Evolutionary conservation across 2,329 filamentous ascomycete species (phyloP), one percentile per base, ranked within the genome.

Genomic region (Plenodomus biglobosus): DNA sequence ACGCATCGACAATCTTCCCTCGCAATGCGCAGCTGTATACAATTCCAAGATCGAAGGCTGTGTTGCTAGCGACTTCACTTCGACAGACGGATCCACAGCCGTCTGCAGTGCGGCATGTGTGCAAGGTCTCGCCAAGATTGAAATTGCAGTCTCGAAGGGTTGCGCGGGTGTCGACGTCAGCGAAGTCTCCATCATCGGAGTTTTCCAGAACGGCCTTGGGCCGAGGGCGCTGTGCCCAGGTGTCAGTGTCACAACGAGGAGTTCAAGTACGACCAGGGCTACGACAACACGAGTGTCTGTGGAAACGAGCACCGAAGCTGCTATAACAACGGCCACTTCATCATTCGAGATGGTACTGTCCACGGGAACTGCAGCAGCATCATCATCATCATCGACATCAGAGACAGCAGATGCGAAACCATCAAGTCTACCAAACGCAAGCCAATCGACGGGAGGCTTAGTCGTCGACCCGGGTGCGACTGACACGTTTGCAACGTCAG

Each of bases 181-280:
- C 35, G 71, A 71, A 21, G 64, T 64, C 20, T 73, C 70, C 41
- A 73, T 77, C 50, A 68, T 78, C 18, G 70, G 70, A 6, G 68
- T 74, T 13, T 76, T 77, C 54, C 62, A 76, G 43, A 59, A 61
- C 13, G 71, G 70, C n/a, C 45, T 64, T 17, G 75, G 74, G 16
- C 66, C 74, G 4, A 50, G 53, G 8, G 59, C 62, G 18, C 61
- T 78, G 5, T 78, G 76, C 48, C 65, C 65, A 5, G 69, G 71
- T 22, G 64, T 69, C 7, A 44, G 43, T 8, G 55, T 66, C 13
- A 51, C 61, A 13, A 58, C 64, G 7, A 47, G 48, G 5, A 56
- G 40, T 36, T 42, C 55, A 15, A 48, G 39, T 19, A 39, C 46
- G 3, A 44, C 30, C n/a, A 37, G 30, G 22, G 36, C 44, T 13